Evolutionary conservation across 495 filamentous ascomycete species (phyloP), one percentile per base, ranked within the genome.

Genomic region (Chaetomium tenue): DNA sequence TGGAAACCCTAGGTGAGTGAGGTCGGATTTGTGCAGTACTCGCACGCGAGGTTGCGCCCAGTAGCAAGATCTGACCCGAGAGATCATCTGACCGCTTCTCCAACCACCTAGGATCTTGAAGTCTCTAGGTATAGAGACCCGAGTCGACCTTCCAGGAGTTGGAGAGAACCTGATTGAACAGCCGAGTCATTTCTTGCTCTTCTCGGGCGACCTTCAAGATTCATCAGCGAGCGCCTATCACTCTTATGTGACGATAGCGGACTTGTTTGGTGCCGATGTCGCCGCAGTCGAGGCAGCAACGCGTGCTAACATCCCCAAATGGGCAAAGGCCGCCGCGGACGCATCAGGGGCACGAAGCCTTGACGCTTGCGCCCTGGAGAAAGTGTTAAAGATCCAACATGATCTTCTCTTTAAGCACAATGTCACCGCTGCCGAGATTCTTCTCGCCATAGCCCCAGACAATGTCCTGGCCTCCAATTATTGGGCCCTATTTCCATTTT

Each of bases 141-240:
- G 23, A 23, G 16, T 58, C 40, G 46, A 47, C 16, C 56, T 58
- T 47, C 56, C 56, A 23, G 56, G 56, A 5, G 56, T 58, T 1
- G 56, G 56, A 6, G 56, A 58, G 22, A 26, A 58, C 5, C 20
- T 58, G 6, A 23, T 58, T 23, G 56, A 58, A 40, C 56, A 58
- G 9, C 56, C 56, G 16, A 28, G 22, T 3, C 56, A 58, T 13
- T 58, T 58, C 15, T 40, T 58, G 20, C 5, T 18, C 2, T 58
- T 46, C 18, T 28, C 37, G 15, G 56, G 33, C 12, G 33, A 44
- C 33, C 23, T 58, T 3, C 15, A 13, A 0, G 18, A 9, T 8
- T 13, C 15, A 15, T 37, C 33, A 37, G n/a, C 33, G 40, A 58
- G 56, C 40, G 56, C 56, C 4, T 58, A 58, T 16, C 56, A 58